Evolutionary conservation across 352 stramenopile genomes (phyloP), one percentile per base, ranked within the genome.

Genomic region (Pythium vanterpoolii): DNA sequence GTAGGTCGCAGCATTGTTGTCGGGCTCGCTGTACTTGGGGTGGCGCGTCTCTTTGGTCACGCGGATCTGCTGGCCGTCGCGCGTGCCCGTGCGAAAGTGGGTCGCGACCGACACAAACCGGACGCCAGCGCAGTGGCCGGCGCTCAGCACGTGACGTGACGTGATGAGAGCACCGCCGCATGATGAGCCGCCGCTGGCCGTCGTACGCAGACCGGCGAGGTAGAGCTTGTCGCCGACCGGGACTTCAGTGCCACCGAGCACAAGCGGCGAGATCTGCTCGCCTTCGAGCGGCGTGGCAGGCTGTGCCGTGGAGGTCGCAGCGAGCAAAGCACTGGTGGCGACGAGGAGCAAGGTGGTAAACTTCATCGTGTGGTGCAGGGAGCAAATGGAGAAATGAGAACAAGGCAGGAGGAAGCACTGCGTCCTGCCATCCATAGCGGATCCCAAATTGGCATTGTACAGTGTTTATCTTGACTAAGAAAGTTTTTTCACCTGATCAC

Each of bases 91-190:
- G 36, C 53, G 26, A 40, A 46, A 71, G 52, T 71, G 64, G 18
- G 64, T 55, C 14, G 42, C 63, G 13, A 70, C 54, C 4, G 57
- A 58, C 23, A 64, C 63, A 38, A 57, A 62, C 8, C 46, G 55
- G 30, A 34, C 53, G 44, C 53, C 30, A 30, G 30, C 53, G 44
- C 63, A 70, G 52, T 70, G 63, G 26, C 56, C 63, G 24, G 63
- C 63, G 30, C 48, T 66, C 43, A 70, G 54, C 31, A 70, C 52
- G 46, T 66, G 45, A 40, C 55, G 59, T 19, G 63, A 57, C 23
- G 63, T 60, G 44, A 70, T 70, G 24, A 70, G 52, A 14, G 46
- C 46, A 33, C 63, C 63, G 26, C 63, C 63, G 58, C 63, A 70
- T 34, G 56, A 46, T 24, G 46, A 50, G 13, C 43, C 30, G 9